phyloP scores from a whole-genome alignment of 768 basidiomycete species.

The Atractiella rhizophila region DNA sequence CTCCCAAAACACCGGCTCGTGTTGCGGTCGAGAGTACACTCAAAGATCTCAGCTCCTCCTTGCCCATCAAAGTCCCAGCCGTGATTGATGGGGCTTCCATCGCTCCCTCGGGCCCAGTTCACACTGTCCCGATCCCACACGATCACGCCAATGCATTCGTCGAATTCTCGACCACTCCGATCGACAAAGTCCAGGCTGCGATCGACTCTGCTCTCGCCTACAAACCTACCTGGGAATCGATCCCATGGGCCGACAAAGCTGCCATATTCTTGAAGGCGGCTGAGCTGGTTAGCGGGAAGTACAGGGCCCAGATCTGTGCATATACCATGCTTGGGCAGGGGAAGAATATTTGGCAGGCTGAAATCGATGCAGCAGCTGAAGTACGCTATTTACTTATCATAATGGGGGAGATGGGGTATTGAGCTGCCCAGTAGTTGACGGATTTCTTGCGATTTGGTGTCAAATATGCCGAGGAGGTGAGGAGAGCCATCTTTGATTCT shows the following conservation, averaged over 20 bases:
- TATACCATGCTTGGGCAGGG: constrained; percentile 96
- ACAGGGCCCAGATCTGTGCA: constrained; percentile 78
- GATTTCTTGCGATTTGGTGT: constrained; percentile 96
- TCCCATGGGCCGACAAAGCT: constrained; percentile 81
- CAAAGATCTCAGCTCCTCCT: no score
- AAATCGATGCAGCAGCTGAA: constrained; percentile 97
- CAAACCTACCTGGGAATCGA: constrained; percentile 65
- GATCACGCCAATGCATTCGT: constrained; percentile 60
- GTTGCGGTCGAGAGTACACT: no score
- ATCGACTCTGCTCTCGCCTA: constrained; percentile 70
- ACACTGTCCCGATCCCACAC: no score
- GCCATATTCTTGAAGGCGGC: constrained; percentile 97
- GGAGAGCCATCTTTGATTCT: no score
- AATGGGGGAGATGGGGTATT: neutral
- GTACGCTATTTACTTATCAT: constrained; percentile 25
- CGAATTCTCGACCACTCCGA: constrained; percentile 67
- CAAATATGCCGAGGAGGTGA: constrained; percentile 83
- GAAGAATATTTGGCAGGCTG: constrained; percentile 98
- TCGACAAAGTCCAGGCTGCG: constrained; percentile 43
- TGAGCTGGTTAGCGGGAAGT: constrained; percentile 82
- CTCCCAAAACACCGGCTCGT: no score
- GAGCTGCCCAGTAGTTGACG: constrained; percentile 28
- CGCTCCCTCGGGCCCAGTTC: no score
- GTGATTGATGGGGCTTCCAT: no score
- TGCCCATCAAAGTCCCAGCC: constrained; percentile 17